Base-by-base conservation (phyloP, 441 rosid species). In the Theobroma grandiflorum region DNA sequence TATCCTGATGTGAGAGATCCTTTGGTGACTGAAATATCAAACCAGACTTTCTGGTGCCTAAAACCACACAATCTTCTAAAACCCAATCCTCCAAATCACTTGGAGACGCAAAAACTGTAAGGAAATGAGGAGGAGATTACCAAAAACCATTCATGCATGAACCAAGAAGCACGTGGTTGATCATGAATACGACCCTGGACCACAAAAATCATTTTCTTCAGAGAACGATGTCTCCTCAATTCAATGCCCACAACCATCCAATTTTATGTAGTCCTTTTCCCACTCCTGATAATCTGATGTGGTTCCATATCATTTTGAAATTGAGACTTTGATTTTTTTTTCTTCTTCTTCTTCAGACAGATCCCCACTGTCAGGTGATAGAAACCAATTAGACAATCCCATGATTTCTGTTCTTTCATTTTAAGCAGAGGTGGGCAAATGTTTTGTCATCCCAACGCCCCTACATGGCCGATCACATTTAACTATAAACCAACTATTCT, bases 401-500 rank as follows among this genome's bases (percentile, higher is more conserved):
- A 50, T 50, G 26, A 7, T 50, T 50, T 35, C 31, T 26, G 31
- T 6, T 45, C 40, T 47, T 31, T 49, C 40, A 49, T 49, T 49
- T 3, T 49, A 50, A 49, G 15, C 14, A 71, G 8, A 26, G 33
- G 22, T 22, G 14, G 11, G 11, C 43, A 4, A 72, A 18, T 61
- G 12, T 20, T 59, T 69, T 55, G 26, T 55, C 43, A 62, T 11
- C 55, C 47, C 47, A 45, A 6, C 4, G 70, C 69, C 45, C n/a
- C 70, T 61, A 10, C 49, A 65, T 0, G 11, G 55, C 78, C 82
- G 59, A 72, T 78, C 78, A 42, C 18, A 74, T 74, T 80, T 2
- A 74, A 53, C 49, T 50, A 15, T 70, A 14, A 26, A 14, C 11
- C 22, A 15, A 31, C 8, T 15, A 33, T 4, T 42, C 8, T 42